Percentiles rank a stretch among this genome's conserved stretches.
Evolutionary conservation across 768 basidiomycete genomes (phyloP).

Genomic region (Lentinus tigrinus): DNA sequence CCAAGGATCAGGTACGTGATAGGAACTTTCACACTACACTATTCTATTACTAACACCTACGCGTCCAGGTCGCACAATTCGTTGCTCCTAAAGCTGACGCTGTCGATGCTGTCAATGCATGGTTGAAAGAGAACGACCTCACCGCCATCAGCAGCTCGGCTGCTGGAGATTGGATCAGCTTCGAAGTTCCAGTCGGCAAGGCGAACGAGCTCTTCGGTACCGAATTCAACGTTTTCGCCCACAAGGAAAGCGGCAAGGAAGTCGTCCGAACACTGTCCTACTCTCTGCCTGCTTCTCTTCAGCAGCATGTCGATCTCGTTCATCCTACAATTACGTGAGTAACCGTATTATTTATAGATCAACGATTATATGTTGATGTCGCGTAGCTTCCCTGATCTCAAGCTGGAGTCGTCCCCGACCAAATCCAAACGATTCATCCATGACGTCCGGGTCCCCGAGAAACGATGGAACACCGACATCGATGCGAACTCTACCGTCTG

Average conservation of each 20-base stretch:
- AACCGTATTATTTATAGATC: no score
- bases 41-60: not conserved
- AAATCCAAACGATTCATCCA: not conserved
- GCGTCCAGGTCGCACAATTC: not conserved
- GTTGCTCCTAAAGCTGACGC: constrained; percentile 19
- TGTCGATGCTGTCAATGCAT: constrained; percentile 19
- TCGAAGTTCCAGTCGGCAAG: constrained; percentile 20
- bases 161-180: constrained; percentile 25
- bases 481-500: constrained; percentile 11
- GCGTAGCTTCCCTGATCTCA: not conserved
- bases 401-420: not conserved
- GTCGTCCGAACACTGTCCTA: constrained; percentile 26
- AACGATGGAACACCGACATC: not conserved
- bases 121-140: constrained; percentile 20
- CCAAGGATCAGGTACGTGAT: constrained; percentile 29
- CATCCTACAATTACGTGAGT: constrained; percentile 26
- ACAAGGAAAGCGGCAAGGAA: constrained; percentile 18
- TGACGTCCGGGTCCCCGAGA: not conserved
- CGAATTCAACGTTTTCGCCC: constrained; percentile 20
- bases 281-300: constrained; percentile 22
- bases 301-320: constrained; percentile 22
- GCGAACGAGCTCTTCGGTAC: constrained; percentile 23
- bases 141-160: constrained; percentile 16
- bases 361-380: no score
- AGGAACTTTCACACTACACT: no score